These are phyloP conservation scores for Russula emetica DNA, from an alignment of 768 basidiomycete genomes.

Conservation along the genomic window DNA sequence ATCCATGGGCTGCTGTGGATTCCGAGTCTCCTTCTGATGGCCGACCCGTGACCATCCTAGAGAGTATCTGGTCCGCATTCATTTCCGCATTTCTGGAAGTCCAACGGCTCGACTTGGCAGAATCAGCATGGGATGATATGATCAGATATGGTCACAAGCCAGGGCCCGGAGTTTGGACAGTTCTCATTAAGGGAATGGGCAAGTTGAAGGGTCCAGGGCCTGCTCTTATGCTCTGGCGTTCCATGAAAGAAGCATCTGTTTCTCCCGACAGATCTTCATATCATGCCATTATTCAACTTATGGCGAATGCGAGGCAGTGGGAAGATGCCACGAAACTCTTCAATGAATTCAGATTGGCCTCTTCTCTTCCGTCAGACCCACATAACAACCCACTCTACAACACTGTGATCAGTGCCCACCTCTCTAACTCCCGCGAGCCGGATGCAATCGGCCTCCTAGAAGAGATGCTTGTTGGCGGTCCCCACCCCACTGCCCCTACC, in stretches of 20 bases:
- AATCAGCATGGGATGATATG: slow-evolving; percentile 67
- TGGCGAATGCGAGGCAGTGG: slow-evolving; percentile 49
- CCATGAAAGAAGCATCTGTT: slow-evolving; percentile 55
- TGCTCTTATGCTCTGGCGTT: slow-evolving; percentile 57
- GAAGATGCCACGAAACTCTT: slow-evolving; percentile 53
- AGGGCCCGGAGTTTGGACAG: slow-evolving; percentile 63
- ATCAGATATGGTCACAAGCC: slow-evolving; percentile 44
- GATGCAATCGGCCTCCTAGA: slow-evolving; percentile 40
- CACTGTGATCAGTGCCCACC: slow-evolving; percentile 65
- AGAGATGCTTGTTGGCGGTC: slow-evolving; percentile 44
- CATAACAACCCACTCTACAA: slow-evolving; percentile 54
- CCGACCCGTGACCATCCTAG: slow-evolving; percentile 50
- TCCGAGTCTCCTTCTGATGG: slow-evolving; percentile 35
- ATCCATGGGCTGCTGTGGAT: slow-evolving; percentile 52
- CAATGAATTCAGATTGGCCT: slow-evolving; percentile 42
- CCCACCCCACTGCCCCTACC: slow-evolving; percentile 65
- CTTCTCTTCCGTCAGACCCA: slow-evolving; percentile 30
- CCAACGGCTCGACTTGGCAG: slow-evolving; percentile 53
- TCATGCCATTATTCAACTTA: slow-evolving; percentile 61
- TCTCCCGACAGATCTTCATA: slow-evolving; percentile 61
- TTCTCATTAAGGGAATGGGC: slow-evolving; percentile 61
- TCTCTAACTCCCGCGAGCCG: slow-evolving; percentile 37
- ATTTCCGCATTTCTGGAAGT: slow-evolving; percentile 59
- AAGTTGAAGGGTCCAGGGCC: slow-evolving; percentile 47
- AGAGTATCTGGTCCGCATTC: slow-evolving; percentile 60